Percentiles rank a stretch among this genome's conserved stretches.
phyloP scores from a whole-genome alignment of 2,329 filamentous ascomycete species.

The Aspergillus udagawae region DNA sequence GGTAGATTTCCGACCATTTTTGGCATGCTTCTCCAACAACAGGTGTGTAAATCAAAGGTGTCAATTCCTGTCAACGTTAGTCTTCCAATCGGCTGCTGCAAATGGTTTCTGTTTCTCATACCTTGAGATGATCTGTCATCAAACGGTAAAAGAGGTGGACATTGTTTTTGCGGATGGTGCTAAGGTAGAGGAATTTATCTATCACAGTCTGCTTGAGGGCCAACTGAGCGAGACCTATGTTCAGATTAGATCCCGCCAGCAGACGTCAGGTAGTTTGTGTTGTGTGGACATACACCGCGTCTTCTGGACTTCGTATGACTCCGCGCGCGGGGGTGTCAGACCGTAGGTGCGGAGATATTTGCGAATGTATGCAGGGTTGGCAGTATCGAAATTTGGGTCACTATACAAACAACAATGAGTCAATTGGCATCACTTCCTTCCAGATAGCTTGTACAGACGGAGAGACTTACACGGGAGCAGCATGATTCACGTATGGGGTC shows the following conservation, averaged over 20 bases:
- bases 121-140: conserved; percentile 45
- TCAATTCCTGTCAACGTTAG: conserved; percentile 39
- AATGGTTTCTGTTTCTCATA: conserved; percentile 16
- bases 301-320: conserved; percentile 48
- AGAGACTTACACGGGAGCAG: conserved; percentile 29
- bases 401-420: conserved; percentile 16
- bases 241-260: background rate
- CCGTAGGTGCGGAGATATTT: conserved; percentile 51
- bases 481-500: conserved; percentile 30
- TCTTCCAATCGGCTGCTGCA: conserved; percentile 1
- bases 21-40: conserved; percentile 87
- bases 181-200: conserved; percentile 49
- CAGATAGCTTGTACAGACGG: background rate
- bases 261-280: background rate
- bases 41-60: conserved; percentile 49
- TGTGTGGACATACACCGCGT: conserved; percentile 39
- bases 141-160: conserved; percentile 51
- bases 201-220: conserved; percentile 45
- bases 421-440: conserved; percentile 5
- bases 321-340: conserved; percentile 46
- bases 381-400: conserved; percentile 47
- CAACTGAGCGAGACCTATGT: conserved; percentile 42
- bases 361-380: conserved; percentile 47
- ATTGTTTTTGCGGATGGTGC: conserved; percentile 49
- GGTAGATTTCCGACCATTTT: conserved; percentile 94